phyloP scores from a whole-genome alignment of 225 moss, liverwort and hornwort genomes.

The Sphagnum tenellum region DNA sequence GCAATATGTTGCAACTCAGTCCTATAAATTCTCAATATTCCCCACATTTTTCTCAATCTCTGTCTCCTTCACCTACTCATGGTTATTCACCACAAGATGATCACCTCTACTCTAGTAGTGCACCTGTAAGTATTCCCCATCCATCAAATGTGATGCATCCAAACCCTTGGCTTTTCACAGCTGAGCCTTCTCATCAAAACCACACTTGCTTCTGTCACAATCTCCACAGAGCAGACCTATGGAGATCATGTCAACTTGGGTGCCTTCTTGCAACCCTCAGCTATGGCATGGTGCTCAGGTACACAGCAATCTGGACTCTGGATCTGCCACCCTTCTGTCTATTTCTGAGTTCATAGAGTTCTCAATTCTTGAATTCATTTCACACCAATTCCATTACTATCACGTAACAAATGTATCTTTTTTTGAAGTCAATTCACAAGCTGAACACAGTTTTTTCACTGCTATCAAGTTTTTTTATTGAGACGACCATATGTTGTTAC shows the following conservation, averaged over 20 bases:
- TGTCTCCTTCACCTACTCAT: constrained; percentile 81
- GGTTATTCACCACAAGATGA: constrained; percentile 26
- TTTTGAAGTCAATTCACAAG: no score
- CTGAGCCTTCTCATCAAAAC: constrained; percentile 31
- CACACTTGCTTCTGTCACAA: constrained; percentile 72
- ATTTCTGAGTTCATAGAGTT: no score
- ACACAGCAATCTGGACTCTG: no score
- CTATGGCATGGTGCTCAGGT: constrained; percentile 36
- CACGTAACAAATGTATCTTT: no score
- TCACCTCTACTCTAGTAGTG: constrained; percentile 45
- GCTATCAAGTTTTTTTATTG: no score
- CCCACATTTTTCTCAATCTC: constrained; percentile 71
- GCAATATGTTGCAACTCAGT: constrained; percentile 67
- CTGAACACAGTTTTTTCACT: no score
- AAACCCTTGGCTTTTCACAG: no score
- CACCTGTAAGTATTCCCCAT: constrained; percentile 84
- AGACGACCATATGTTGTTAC: no score
- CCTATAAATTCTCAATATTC: constrained; percentile 58
- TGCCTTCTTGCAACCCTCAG: constrained; percentile 44
- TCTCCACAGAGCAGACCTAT: constrained; percentile 61
- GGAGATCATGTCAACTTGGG: constrained; percentile 45
- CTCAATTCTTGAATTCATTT: constrained; percentile 58
- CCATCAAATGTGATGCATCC: no score
- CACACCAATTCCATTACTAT: constrained; percentile 51
- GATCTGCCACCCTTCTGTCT: no score